phyloP scores from a whole-genome alignment of 2,329 filamentous ascomycete genomes.

The Calonectria multiphialidica region DNA sequence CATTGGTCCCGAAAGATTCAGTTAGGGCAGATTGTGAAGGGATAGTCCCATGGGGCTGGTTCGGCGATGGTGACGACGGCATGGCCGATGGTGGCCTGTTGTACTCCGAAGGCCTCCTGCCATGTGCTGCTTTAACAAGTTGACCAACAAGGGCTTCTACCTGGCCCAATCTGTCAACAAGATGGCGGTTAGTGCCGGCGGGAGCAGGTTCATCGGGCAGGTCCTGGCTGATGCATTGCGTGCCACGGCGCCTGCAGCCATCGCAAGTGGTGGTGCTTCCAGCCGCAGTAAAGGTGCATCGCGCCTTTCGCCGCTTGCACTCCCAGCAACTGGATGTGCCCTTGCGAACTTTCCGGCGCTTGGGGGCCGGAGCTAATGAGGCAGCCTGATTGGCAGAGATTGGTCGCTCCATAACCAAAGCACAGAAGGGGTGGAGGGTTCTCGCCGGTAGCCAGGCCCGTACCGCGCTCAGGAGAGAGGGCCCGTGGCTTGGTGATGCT shows the following conservation, averaged over 20 bases:
- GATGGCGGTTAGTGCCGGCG: constrained; percentile 27
- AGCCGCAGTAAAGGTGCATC: constrained; percentile 58
- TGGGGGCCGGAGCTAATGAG: constrained; percentile 27
- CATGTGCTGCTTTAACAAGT: constrained; percentile 32
- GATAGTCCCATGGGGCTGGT: background rate
- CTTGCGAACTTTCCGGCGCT: constrained; percentile 56
- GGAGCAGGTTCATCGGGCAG: constrained; percentile 49
- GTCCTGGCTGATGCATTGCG: constrained; percentile 62
- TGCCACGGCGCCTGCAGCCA: constrained; percentile 58
- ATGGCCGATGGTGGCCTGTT: background rate
- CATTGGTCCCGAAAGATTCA: background rate
- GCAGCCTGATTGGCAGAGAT: background rate
- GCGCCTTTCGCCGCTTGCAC: constrained; percentile 67
- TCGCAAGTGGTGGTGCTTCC: constrained; percentile 57
- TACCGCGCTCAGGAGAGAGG: background rate
- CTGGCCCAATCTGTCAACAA: constrained; percentile 48
- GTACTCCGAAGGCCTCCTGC: background rate
- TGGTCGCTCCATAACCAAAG: constrained; percentile 25
- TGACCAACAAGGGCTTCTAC: constrained; percentile 52
- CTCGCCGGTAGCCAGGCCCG: background rate
- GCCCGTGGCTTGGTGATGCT: background rate
- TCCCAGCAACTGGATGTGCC: constrained; percentile 71
- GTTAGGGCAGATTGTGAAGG: background rate
- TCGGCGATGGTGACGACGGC: background rate
- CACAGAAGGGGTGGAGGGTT: background rate